phyloP scores from a whole-genome alignment of 768 basidiomycete species.

The Exidia glandulosa region DNA sequence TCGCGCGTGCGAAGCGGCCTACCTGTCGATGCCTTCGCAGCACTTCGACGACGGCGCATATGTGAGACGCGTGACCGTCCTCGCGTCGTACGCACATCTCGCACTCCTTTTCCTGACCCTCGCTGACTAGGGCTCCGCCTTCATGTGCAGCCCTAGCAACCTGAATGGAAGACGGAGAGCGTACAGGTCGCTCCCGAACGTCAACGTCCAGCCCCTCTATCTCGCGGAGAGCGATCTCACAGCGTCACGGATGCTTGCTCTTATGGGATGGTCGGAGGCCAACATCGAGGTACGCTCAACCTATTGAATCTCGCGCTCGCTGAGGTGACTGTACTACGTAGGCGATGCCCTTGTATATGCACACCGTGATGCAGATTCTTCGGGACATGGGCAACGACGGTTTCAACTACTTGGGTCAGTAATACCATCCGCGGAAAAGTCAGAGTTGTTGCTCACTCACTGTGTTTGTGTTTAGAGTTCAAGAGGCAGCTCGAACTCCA shows the following conservation, averaged over 20 bases:
- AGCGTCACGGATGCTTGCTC: slow-evolving; percentile 54
- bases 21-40: neutral
- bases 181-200: slow-evolving; percentile 7
- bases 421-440: neutral
- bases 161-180: neutral
- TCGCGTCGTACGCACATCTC: slow-evolving; percentile 5
- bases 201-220: slow-evolving; percentile 43
- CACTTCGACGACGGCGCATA: too few relatives aligned
- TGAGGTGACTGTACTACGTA: neutral
- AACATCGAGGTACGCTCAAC: neutral
- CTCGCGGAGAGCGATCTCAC: slow-evolving; percentile 54
- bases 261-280: slow-evolving; percentile 50
- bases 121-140: neutral
- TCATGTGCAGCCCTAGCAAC: slow-evolving; percentile 4
- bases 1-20: slow-evolving; percentile 9
- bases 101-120: neutral
- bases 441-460: neutral
- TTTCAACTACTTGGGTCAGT: slow-evolving; percentile 20
- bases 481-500: slow-evolving; percentile 31
- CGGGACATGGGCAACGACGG: slow-evolving; percentile 46
- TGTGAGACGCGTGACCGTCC: slow-evolving; percentile 2
- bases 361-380: slow-evolving; percentile 33
- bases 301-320: neutral
- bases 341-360: slow-evolving; percentile 4
- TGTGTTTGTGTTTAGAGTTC: slow-evolving; percentile 34